Conservation (phyloP, 768 basidiomycete species). For the Cystobasidium tubakii region DNA sequence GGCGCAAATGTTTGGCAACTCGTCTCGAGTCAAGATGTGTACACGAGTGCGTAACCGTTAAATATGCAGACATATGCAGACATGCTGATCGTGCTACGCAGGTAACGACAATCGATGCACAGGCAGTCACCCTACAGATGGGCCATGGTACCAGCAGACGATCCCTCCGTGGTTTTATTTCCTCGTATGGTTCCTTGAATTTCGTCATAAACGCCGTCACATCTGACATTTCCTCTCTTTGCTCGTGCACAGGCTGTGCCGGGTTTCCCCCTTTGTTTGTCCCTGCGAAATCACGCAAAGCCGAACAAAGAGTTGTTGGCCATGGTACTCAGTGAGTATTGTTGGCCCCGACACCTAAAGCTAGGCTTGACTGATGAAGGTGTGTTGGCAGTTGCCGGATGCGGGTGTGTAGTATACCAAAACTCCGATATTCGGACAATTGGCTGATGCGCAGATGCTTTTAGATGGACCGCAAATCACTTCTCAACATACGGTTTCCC, state of each 20-base stretch:
- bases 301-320: constrained; percentile 59
- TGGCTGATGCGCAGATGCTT: constrained; percentile 51
- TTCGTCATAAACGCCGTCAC: too few species aligned
- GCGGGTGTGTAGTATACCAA: constrained; percentile 35
- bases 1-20: constrained; percentile 65
- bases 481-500: constrained; percentile 54
- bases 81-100: constrained; percentile 49
- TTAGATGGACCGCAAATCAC: constrained; percentile 75
- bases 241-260: constrained; percentile 55
- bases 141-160: constrained; percentile 65
- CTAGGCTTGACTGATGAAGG: background rate
- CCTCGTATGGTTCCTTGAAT: constrained; percentile 52
- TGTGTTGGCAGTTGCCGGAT: constrained; percentile 32
- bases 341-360: constrained; percentile 41
- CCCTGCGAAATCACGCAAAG: constrained; percentile 62
- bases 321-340: constrained; percentile 43
- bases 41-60: constrained; percentile 31
- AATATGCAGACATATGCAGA: background rate
- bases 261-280: constrained; percentile 62
- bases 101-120: constrained; percentile 60
- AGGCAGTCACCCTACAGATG: constrained; percentile 56
- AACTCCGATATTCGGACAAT: too few species aligned
- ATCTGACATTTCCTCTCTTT: too few species aligned
- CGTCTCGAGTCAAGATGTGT: constrained; percentile 37
- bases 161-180: constrained; percentile 63